Conservation (phyloP, 2,329 filamentous ascomycete species). For the Aspergillus sp. region DNA sequence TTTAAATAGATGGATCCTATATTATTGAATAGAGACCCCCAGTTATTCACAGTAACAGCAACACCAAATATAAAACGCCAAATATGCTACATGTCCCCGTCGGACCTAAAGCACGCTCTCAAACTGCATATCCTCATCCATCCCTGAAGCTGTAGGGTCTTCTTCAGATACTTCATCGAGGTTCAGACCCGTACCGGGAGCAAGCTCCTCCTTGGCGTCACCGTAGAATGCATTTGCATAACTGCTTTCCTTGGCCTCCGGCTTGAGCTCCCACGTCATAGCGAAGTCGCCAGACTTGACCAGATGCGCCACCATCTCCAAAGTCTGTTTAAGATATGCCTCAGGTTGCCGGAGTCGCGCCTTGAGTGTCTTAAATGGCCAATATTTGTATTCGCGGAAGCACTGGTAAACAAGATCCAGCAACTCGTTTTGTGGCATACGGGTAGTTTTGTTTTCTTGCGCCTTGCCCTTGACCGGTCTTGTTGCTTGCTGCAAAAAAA, state of each 20-base stretch:
- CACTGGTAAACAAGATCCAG: slow-evolving; percentile 74
- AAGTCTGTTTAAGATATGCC: slow-evolving; percentile 75
- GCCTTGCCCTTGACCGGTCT: slow-evolving; percentile 48
- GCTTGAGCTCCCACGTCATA: slow-evolving; percentile 74
- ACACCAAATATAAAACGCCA: slow-evolving; percentile 15
- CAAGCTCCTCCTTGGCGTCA: slow-evolving; percentile 45
- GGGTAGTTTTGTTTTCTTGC: slow-evolving; percentile 74
- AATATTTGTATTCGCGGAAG: slow-evolving; percentile 83
- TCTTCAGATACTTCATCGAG: slow-evolving; percentile 46
- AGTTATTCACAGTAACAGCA: too few species aligned
- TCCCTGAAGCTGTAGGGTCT: slow-evolving; percentile 40
- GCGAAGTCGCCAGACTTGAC: slow-evolving; percentile 78
- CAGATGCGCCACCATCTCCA: slow-evolving; percentile 74
- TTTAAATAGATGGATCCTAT: too few species aligned
- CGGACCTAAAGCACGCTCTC: slow-evolving; percentile 56
- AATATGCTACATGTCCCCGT: slow-evolving; percentile 7
- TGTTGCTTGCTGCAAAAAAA: slow-evolving; percentile 31
- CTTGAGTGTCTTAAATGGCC: slow-evolving; percentile 84
- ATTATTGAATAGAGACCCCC: too few species aligned
- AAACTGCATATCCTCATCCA: slow-evolving; percentile 65
- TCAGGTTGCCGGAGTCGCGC: slow-evolving; percentile 75
- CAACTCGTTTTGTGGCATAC: slow-evolving; percentile 81
- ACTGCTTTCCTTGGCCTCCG: slow-evolving; percentile 54
- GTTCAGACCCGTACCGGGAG: slow-evolving; percentile 39
- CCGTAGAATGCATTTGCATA: slow-evolving; percentile 37